phyloP scores from a whole-genome alignment of 192 early-diverging fungal genomes.

The Podila minutissima region DNA sequence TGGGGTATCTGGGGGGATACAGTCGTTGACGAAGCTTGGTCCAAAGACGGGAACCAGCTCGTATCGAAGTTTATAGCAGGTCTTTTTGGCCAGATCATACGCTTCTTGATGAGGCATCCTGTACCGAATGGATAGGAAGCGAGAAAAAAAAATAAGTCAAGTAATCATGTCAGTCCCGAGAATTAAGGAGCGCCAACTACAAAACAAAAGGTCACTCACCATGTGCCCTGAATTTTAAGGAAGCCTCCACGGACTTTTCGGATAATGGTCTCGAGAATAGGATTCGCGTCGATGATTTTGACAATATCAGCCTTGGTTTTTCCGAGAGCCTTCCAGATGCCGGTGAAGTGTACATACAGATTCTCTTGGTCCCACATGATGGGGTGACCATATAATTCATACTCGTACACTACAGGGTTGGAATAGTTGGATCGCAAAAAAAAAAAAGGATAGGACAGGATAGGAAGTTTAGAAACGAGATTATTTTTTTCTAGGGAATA shows the following conservation, averaged over 20 bases:
- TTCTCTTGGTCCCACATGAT: constrained; percentile 75
- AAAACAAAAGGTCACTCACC: constrained; percentile 29
- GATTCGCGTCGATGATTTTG: constrained; percentile 69
- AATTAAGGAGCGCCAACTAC: background rate
- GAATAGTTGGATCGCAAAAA: background rate
- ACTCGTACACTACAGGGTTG: constrained; percentile 61
- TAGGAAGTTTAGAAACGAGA: background rate
- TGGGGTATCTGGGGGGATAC: constrained; percentile 38
- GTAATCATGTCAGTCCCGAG: too few relatives aligned
- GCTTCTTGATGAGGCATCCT: constrained; percentile 49
- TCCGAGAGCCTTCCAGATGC: constrained; percentile 69
- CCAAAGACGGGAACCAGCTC: constrained; percentile 48
- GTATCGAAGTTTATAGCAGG: constrained; percentile 43
- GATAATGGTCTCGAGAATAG: constrained; percentile 59
- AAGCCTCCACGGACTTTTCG: constrained; percentile 70
- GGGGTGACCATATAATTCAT: constrained; percentile 63
- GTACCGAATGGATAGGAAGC: background rate
- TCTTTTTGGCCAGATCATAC: constrained; percentile 47
- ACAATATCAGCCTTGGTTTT: constrained; percentile 70
- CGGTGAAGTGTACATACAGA: constrained; percentile 68
- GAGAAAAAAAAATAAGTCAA: too few relatives aligned
- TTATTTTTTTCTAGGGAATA: background rate
- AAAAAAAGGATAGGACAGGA: background rate
- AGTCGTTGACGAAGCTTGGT: constrained; percentile 44
- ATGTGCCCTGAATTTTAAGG: constrained; percentile 69